These are phyloP conservation scores for Mrakia frigida DNA, from an alignment of 768 basidiomycete species.

Conservation along the genomic window DNA sequence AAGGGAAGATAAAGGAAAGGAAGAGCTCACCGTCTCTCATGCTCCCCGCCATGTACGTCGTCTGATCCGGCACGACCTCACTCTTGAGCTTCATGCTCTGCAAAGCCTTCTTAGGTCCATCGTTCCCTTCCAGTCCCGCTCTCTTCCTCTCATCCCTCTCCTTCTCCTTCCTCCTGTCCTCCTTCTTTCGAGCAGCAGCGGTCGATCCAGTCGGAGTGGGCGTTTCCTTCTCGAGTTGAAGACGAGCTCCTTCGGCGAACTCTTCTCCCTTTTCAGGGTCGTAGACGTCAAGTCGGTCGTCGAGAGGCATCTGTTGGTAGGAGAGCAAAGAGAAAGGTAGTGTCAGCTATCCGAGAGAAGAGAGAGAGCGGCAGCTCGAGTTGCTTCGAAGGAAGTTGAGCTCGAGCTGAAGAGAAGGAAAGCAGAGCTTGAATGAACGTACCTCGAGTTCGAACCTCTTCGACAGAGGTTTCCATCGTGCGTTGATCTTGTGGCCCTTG, in stretches of 20 bases:
- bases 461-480: constrained; percentile 41
- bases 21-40: constrained; percentile 41
- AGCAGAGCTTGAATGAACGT: constrained; percentile 2
- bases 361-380: neutral
- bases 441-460: constrained; percentile 43
- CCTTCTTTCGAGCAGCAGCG: constrained; percentile 17
- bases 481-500: constrained; percentile 39
- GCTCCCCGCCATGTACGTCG: constrained; percentile 43
- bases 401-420: neutral
- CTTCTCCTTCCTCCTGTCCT: constrained; percentile 36
- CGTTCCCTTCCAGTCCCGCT: constrained; percentile 35
- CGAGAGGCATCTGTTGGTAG: constrained; percentile 39
- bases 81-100: constrained; percentile 37
- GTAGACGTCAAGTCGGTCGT: constrained; percentile 41
- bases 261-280: constrained; percentile 42
- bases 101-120: constrained; percentile 18
- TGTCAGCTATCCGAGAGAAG: constrained; percentile 9
- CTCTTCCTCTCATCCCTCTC: constrained; percentile 29
- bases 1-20: neutral
- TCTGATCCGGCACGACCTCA: constrained; percentile 43
- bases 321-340: too few species aligned
- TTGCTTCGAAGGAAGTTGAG: constrained; percentile 1
- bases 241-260: constrained; percentile 38
- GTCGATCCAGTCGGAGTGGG: constrained; percentile 36
- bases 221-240: constrained; percentile 36